Percentiles rank a stretch among this genome's conserved stretches.
Conservation (phyloP, 1,284 basidiomycete species). For the Naganishia sp. region DNA sequence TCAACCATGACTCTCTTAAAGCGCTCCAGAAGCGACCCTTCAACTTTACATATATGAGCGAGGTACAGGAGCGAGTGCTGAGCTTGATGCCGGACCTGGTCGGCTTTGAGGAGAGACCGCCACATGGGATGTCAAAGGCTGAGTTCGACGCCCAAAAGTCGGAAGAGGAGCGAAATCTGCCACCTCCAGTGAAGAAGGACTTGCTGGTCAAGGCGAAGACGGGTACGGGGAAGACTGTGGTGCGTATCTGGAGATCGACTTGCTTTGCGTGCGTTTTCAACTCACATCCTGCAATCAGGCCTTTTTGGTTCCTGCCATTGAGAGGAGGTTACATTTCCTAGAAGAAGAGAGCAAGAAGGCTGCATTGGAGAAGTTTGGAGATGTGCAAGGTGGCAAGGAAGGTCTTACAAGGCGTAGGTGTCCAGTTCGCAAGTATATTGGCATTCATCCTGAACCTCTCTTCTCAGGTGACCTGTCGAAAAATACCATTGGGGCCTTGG, state of each 20-base stretch:
- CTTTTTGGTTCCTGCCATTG: constrained; percentile 85
- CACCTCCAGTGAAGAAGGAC: constrained; percentile 42
- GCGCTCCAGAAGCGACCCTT: constrained; percentile 71
- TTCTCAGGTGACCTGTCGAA: constrained; percentile 23
- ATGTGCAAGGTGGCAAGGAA: constrained; percentile 36
- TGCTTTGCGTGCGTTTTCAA: no score
- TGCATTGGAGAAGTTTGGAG: constrained; percentile 35
- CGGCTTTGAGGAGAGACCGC: constrained; percentile 38
- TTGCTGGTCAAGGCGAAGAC: constrained; percentile 68
- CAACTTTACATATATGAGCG: constrained; percentile 72
- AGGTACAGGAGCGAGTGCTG: constrained; percentile 81
- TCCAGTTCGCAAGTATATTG: constrained; percentile 41
- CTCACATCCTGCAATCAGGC: constrained; percentile 52
- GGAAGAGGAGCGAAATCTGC: constrained; percentile 33
- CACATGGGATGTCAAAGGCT: constrained; percentile 13
- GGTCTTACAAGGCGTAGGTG: constrained; percentile 49
- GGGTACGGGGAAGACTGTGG: constrained; percentile 86
- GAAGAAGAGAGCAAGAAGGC: constrained; percentile 39
- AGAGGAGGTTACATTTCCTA: constrained; percentile 62
- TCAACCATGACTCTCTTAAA: constrained; percentile 60
- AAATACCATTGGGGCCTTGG: constrained; percentile 67
- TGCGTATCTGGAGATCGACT: constrained; percentile 33
- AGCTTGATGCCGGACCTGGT: constrained; percentile 58
- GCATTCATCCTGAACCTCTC: neutral
- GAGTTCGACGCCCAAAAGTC: constrained; percentile 33